These are phyloP conservation scores for Phytophthora pseudosyringae DNA, from an alignment of 352 stramenopile species.

Conservation along the genomic window DNA sequence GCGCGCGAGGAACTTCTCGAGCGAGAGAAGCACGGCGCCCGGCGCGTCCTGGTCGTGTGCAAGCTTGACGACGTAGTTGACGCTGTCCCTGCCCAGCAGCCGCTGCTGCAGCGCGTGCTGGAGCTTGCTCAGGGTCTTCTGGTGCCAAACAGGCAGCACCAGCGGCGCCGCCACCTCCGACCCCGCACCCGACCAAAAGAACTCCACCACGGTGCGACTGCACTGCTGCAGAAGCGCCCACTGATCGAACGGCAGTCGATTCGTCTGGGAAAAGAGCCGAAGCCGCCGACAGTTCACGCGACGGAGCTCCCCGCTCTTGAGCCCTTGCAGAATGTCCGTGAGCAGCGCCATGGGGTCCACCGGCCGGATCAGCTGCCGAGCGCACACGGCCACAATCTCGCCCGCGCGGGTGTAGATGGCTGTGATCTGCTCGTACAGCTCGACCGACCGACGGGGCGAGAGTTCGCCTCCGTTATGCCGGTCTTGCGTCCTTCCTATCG, in stretches of 20 bases:
- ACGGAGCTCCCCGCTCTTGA: constrained; percentile 32
- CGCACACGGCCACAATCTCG: constrained; percentile 62
- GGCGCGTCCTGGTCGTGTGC: constrained; percentile 50
- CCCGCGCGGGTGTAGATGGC: constrained; percentile 48
- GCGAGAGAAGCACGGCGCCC: constrained; percentile 31
- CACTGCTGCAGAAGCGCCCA: constrained; percentile 47
- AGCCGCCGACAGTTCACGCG: constrained; percentile 55
- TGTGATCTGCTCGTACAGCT: constrained; percentile 63
- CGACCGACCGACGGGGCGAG: constrained; percentile 11
- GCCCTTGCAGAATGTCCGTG: constrained; percentile 39
- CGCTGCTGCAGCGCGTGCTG: constrained; percentile 58
- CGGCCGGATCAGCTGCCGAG: constrained; percentile 59
- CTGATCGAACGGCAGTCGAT: constrained; percentile 55
- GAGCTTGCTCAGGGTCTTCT: constrained; percentile 48
- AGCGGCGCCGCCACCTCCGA: not conserved
- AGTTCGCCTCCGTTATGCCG: constrained; percentile 3
- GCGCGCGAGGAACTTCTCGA: constrained; percentile 60
- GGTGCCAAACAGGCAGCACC: constrained; percentile 50
- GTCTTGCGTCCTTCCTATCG: constrained; percentile 20
- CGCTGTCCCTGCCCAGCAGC: constrained; percentile 60
- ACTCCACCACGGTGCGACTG: constrained; percentile 45
- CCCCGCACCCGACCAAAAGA: constrained; percentile 38
- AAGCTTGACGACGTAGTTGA: constrained; percentile 52
- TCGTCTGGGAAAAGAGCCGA: constrained; percentile 58
- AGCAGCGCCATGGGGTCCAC: constrained; percentile 40